Conservation (phyloP, 192 early-diverging fungal genomes). For the Entrophospora sp. region DNA sequence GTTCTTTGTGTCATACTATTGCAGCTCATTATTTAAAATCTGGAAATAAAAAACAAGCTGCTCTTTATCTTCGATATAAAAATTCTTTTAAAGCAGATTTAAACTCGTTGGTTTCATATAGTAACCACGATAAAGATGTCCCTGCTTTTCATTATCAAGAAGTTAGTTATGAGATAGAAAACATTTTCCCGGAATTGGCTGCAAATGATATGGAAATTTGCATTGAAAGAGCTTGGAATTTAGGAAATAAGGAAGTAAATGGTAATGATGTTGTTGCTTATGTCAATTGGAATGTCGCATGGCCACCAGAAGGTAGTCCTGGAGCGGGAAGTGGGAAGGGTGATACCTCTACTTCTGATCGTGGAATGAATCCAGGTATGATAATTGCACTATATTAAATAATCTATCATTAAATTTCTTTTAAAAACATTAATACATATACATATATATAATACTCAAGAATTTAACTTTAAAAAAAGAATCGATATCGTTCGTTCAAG, state of each 20-base stretch:
- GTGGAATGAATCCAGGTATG: conserved; percentile 44
- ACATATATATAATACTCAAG: conserved; percentile 25
- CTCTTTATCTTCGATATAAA: conserved; percentile 49
- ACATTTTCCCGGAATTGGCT: conserved; percentile 44
- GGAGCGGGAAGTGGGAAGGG: conserved; percentile 53
- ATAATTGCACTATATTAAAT: not conserved
- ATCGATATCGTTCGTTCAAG: conserved; percentile 53
- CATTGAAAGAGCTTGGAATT: conserved; percentile 47
- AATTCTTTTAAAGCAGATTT: conserved; percentile 48
- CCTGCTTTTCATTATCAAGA: conserved; percentile 50
- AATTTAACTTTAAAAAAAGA: conserved; percentile 42
- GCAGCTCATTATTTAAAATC: conserved; percentile 30
- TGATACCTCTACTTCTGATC: conserved; percentile 40
- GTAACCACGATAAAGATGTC: conserved; percentile 25
- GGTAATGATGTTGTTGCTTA: conserved; percentile 51
- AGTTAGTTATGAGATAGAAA: conserved; percentile 40
- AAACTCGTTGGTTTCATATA: conserved; percentile 36
- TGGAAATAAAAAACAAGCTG: conserved; percentile 41
- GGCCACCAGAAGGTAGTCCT: conserved; percentile 51
- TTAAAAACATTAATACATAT: not conserved
- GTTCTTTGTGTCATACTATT: conserved; percentile 40
- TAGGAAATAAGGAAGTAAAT: conserved; percentile 44
- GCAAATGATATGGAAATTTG: conserved; percentile 58
- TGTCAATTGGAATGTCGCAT: conserved; percentile 68
- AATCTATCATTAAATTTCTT: not conserved